Evolutionary conservation across 805 yeast genomes (phyloP).

Genomic region (Yarrowia keelungensis): DNA sequence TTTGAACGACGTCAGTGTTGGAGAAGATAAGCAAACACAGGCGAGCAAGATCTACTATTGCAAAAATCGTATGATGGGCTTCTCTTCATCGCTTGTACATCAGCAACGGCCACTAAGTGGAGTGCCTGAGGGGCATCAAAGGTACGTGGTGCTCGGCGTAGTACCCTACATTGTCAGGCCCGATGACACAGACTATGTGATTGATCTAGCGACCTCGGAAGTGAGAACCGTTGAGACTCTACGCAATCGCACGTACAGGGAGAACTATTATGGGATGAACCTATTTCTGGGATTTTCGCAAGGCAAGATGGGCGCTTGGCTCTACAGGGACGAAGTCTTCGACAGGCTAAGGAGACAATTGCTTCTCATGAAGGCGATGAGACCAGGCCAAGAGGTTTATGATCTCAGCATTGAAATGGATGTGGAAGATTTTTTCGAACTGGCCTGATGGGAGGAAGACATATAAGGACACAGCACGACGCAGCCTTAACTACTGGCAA

Average conservation of each 20-base stretch:
- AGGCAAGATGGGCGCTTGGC: constrained; percentile 4
- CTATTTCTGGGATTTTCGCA: not conserved
- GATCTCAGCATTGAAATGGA: not conserved
- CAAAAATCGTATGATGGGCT: not conserved
- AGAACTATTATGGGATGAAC: not conserved
- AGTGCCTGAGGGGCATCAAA: not conserved
- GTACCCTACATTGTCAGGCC: not conserved
- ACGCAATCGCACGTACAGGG: too few species aligned
- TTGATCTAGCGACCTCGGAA: not conserved
- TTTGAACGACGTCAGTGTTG: not conserved
- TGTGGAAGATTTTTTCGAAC: constrained; percentile 1
- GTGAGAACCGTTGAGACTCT: too few species aligned
- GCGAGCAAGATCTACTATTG: not conserved
- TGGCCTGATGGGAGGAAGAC: too few species aligned
- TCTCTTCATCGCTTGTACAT: too few species aligned
- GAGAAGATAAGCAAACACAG: not conserved
- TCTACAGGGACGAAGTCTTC: not conserved
- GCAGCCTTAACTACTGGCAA: too few species aligned
- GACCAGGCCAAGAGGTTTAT: not conserved
- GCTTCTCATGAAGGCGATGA: not conserved
- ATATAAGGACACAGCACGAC: not conserved
- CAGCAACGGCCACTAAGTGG: too few species aligned
- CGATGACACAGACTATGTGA: too few species aligned
- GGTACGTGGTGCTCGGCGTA: not conserved
- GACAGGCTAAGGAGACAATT: not conserved